Evolutionary conservation across 2,329 filamentous ascomycete genomes (phyloP), one percentile per base, ranked within the genome.

Genomic region (Ciborinia camelliae): DNA sequence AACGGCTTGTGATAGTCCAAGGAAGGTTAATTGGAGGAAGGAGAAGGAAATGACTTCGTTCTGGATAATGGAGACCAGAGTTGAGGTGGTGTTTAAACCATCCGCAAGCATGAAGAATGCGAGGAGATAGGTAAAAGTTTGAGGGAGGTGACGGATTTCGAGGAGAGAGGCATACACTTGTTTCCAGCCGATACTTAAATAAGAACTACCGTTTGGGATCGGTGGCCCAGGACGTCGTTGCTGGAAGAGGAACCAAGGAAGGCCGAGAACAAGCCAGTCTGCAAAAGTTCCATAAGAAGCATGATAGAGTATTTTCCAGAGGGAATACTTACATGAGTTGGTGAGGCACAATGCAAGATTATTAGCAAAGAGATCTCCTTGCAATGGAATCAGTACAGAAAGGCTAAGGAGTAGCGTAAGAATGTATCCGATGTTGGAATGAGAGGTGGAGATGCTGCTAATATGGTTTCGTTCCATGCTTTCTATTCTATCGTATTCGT

Each of bases 181-280:
- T 64, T 78, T 79, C 70, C 77, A 76, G 0, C 77, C 78, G 57
- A 79, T 77, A 0, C 75, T 79, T 0, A 72, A 64, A 59, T 79
- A 78, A 45, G 67, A 77, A 28, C 76, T 78, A 0, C 77, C 77
- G 58, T 77, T 73, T 6, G 77, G 78, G 28, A 79, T 70, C 30
- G 72, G 73, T 5, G 77, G 76, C 0, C 77, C 77, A 7, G 76
- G 76, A 7, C 77, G 71, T 53, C 74, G 75, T 65, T 79, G 76
- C 65, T 79, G 76, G 62, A 77, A 79, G 26, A 79, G 69, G 55
- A 79, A 79, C 77, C 78, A 79, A 75, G 77, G 79, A 14, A 79
- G 70, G 4, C 77, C 77, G 15, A 79, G 71, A 0, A 79, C 61
- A 14, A 79, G 73, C 78, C 77, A 78, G 57, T 79, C 77, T 78